A percentile compares a stretch with the other conserved stretches of the same genome.
Conservation (phyloP, 106 monocot species). For the Alisma plantagoaquatica region DNA sequence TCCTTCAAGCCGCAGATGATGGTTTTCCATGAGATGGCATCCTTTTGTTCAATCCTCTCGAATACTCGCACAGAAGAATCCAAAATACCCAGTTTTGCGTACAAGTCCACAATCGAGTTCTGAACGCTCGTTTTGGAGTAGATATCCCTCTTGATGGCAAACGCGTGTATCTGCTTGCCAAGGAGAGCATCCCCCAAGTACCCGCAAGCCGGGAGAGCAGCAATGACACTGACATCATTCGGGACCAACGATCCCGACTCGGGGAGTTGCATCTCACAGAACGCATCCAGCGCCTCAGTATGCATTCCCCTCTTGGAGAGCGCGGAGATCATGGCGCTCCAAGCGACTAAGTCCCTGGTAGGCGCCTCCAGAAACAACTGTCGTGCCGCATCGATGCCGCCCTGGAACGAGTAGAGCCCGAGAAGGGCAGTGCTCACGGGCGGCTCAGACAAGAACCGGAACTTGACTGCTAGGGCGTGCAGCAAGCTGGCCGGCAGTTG, state of each 20-base stretch:
- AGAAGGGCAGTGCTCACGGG: constrained; percentile 31
- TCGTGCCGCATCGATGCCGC: constrained; percentile 10
- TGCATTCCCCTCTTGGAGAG: constrained; percentile 19
- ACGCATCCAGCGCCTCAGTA: constrained; percentile 20
- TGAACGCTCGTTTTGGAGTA: constrained; percentile 17
- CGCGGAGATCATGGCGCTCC: constrained; percentile 36
- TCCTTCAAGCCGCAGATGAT: constrained; percentile 31
- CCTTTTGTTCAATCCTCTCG: constrained; percentile 20
- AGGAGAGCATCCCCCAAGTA: constrained; percentile 9
- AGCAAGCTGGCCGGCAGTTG: constrained; percentile 5
- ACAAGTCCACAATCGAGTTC: constrained; percentile 37
- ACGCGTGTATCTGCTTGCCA: constrained; percentile 37
- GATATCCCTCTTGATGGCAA: constrained; percentile 15
- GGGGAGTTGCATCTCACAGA: constrained; percentile 20
- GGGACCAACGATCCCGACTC: constrained; percentile 9
- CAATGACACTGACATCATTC: constrained; percentile 24
- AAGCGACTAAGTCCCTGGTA: constrained; percentile 32
- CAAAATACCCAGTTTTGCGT: constrained; percentile 20
- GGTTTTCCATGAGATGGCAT: constrained; percentile 36
- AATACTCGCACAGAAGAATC: constrained; percentile 20
- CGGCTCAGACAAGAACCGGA: constrained; percentile 10
- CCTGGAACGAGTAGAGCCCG: constrained; percentile 23
- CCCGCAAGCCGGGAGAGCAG: constrained; percentile 32
- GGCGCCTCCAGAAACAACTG: constrained; percentile 12
- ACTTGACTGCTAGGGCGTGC: constrained; percentile 29